phyloP scores from a whole-genome alignment of 2,329 filamentous ascomycete genomes.

The Pseudogymnoascus sp. region DNA sequence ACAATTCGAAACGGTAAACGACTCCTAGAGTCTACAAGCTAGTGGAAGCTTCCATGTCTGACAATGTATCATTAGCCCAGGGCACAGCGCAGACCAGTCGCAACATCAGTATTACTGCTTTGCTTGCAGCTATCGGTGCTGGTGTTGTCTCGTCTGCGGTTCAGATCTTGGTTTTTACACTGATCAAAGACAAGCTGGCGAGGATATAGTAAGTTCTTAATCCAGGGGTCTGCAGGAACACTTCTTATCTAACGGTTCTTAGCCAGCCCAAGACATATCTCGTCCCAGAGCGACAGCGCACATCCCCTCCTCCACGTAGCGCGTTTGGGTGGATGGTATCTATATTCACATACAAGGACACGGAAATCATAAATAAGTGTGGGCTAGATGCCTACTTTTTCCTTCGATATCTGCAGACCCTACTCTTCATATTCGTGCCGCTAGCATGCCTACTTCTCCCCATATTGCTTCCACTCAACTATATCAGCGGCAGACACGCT shows the following conservation, averaged over 20 bases:
- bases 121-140: constrained; percentile 26
- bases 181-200: constrained; percentile 69
- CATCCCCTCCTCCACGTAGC: constrained; percentile 57
- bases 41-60: neutral
- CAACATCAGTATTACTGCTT: constrained; percentile 26
- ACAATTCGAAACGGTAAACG: too few relatives aligned
- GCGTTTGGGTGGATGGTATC: constrained; percentile 43
- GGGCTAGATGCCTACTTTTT: constrained; percentile 98
- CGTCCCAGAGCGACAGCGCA: constrained; percentile 76
- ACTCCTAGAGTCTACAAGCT: neutral
- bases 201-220: constrained; percentile 65
- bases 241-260: constrained; percentile 15
- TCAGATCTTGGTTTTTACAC: constrained; percentile 61
- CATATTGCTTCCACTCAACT: constrained; percentile 79
- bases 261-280: constrained; percentile 80
- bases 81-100: constrained; percentile 20
- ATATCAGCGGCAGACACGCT: constrained; percentile 54
- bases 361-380: constrained; percentile 88
- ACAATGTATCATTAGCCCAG: neutral
- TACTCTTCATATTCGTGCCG: constrained; percentile 87
- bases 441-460: constrained; percentile 72
- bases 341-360: constrained; percentile 60
- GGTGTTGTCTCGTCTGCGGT: constrained; percentile 27
- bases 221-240: constrained; percentile 7
- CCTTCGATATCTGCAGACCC: constrained; percentile 75